Base-by-base conservation (phyloP, 139 green algal genomes). In the Chlorella sp. region DNA sequence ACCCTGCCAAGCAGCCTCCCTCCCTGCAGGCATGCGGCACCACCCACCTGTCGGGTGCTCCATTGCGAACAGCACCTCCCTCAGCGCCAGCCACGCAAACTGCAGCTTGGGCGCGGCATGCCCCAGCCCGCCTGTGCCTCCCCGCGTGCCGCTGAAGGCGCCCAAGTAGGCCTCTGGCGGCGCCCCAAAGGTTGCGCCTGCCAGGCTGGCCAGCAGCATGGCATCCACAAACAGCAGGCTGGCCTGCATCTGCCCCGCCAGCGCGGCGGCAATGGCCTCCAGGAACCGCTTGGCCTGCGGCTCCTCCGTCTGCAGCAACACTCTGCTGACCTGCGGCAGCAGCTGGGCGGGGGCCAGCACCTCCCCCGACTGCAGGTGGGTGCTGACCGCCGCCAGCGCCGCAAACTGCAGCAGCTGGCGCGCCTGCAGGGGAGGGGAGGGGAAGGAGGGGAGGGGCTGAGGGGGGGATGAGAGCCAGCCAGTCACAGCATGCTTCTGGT, bases 241-340 rank as follows among this genome's bases (percentile, higher is more conserved):
- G 30, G 80, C 84, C 0, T 83, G 32, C 58, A 91, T 72, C 24
- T 78, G 32, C 26, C 34, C 20, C 3, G 87, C 87, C 30, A 94
- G 82, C 19, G 87, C 89, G 28, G 84, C 84, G 0, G 78, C 85
- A 16, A 90, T 65, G 24, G 91, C 76, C 44, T 91, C 81, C 79
- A 92, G 87, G 17, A 82, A 80, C 64, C 77, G 69, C 1, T 41
- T 72, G 2, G 44, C 76, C 54, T 85, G 64, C 22, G 75, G 54
- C 41, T 82, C 78, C n/a, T 87, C 80, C 8, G 86, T 88, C 46
- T 86, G 64, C 41, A 92, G 86, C 30, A 91, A 76, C 43, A 91
- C 85, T 8, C 83, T 79, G 44, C 85, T 84, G 51, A 90, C 70
- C 13, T 56, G 69, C 51, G 87, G 87, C 81, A 91, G 85, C 60